Evolutionary conservation across 2,329 filamentous ascomycete species (phyloP).

Genomic region (Alternaria alternata): DNA sequence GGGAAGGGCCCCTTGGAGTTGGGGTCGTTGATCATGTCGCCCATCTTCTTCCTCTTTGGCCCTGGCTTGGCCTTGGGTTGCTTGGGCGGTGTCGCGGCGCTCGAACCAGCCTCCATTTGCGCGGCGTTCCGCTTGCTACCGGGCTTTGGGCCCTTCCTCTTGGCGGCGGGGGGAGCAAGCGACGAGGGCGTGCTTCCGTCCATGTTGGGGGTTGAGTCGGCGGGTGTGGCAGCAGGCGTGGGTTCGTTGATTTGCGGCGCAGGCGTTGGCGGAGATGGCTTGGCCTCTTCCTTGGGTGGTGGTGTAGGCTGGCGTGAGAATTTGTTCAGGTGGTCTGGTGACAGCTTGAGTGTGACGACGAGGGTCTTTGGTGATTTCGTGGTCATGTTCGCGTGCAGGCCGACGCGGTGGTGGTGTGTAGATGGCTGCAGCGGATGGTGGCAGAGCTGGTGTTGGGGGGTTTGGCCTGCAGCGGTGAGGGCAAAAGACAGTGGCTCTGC

Average conservation of each 20-base stretch:
- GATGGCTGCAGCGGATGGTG: conserved; percentile 25
- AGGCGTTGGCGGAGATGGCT: conserved; percentile 52
- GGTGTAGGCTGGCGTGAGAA: conserved; percentile 39
- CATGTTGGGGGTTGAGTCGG: conserved; percentile 51
- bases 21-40: conserved; percentile 60
- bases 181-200: conserved; percentile 48
- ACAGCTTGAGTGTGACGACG: conserved; percentile 45
- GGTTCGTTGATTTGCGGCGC: conserved; percentile 46
- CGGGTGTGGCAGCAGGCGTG: conserved; percentile 50
- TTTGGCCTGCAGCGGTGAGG: conserved; percentile 16
- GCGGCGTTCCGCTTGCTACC: conserved; percentile 66
- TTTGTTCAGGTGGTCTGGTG: conserved; percentile 38
- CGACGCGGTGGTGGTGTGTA: conserved; percentile 32
- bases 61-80: conserved; percentile 81
- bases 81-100: conserved; percentile 63
- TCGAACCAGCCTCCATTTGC: conserved; percentile 61
- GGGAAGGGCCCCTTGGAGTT: conserved; percentile 52
- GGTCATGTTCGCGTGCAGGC: conserved; percentile 42
- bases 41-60: conserved; percentile 91
- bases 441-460: conserved; percentile 15
- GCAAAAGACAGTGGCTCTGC: conserved; percentile 14
- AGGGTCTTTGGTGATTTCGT: conserved; percentile 44
- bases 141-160: conserved; percentile 78
- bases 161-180: conserved; percentile 60
- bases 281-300: conserved; percentile 40